Evolutionary conservation across 1,284 basidiomycete species (phyloP), one percentile per base, ranked within the genome.

Genomic region (Trichosporon sp.): DNA sequence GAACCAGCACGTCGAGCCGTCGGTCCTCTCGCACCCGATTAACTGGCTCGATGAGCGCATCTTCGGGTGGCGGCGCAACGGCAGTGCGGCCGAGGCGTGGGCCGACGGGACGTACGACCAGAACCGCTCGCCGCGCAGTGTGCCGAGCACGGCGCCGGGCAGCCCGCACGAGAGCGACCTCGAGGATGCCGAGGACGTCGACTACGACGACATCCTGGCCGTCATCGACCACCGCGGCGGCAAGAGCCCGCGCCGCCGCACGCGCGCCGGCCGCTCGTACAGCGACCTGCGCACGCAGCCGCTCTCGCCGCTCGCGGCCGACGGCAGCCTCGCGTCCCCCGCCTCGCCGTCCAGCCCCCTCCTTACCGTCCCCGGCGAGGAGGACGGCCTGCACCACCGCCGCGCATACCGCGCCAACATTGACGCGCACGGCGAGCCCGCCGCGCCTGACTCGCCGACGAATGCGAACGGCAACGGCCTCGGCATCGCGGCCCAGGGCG

Each of bases 121-220:
- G 47, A 72, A 70, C 6, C 75, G 76, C 29, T 70, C 70, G 44
- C 68, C 70, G n/a, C 73, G 75, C 18, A 78, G 74, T 7, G 75
- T 79, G 63, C 74, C 77, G 3, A 70, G 72, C 23, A 78, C 80
- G 13, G 79, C 78, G 8, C 68, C 65, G 34, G 75, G 72, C n/a
- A 78, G 76, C 67, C 82, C 78, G 15, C 76, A 71, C 27, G 84
- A 84, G 34, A 81, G 81, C 35, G 83, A 83, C 64, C 76, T 76
- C 11, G 83, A 83, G 21, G 83, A 84, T 64, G 83, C 83, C 4
- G 82, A 60, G 56, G 56, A 84, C 69, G 82, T 84, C 27, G 85
- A 86, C 70, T 86, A 86, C 70, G 85, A 86, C 73, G 85, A 85
- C 75, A 75, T 81, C 0, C 74, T 83, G 9, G 79, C 81, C 9